phyloP scores from a whole-genome alignment of 495 filamentous ascomycete genomes.

The Podospora tetraspora region DNA sequence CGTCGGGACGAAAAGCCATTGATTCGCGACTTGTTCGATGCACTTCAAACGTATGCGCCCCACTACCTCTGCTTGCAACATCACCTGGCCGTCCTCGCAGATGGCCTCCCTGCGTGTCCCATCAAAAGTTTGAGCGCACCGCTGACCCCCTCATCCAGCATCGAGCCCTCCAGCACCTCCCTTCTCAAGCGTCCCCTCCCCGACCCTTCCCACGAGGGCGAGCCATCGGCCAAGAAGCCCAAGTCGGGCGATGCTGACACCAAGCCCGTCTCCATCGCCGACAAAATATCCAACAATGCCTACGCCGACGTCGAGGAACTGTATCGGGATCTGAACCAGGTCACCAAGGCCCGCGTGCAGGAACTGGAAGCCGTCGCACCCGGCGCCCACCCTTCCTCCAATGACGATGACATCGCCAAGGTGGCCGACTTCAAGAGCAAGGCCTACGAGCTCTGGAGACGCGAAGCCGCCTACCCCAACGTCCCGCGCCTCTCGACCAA shows the following conservation, averaged over 20 bases:
- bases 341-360: constrained; percentile 35
- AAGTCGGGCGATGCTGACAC: constrained; percentile 34
- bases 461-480: constrained; percentile 37
- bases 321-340: constrained; percentile 39
- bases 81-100: background rate
- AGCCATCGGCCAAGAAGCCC: constrained; percentile 43
- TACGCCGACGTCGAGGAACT: constrained; percentile 45
- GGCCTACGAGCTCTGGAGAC: constrained; percentile 36
- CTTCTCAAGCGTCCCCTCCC: constrained; percentile 45
- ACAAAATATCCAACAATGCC: constrained; percentile 38
- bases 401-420: constrained; percentile 32
- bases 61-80: background rate
- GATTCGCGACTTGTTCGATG: constrained; percentile 39
- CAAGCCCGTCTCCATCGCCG: constrained; percentile 36
- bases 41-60: constrained; percentile 41
- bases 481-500: constrained; percentile 19
- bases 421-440: constrained; percentile 39
- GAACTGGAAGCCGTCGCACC: constrained; percentile 31
- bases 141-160: constrained; percentile 28
- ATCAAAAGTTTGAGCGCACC: background rate
- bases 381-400: constrained; percentile 19
- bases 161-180: constrained; percentile 35
- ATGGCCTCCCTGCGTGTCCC: background rate
- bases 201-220: constrained; percentile 29
- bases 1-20: constrained; percentile 23